These are phyloP conservation scores for Pythium vanterpoolii DNA, from an alignment of 352 stramenopile genomes.

Conservation along the genomic window DNA sequence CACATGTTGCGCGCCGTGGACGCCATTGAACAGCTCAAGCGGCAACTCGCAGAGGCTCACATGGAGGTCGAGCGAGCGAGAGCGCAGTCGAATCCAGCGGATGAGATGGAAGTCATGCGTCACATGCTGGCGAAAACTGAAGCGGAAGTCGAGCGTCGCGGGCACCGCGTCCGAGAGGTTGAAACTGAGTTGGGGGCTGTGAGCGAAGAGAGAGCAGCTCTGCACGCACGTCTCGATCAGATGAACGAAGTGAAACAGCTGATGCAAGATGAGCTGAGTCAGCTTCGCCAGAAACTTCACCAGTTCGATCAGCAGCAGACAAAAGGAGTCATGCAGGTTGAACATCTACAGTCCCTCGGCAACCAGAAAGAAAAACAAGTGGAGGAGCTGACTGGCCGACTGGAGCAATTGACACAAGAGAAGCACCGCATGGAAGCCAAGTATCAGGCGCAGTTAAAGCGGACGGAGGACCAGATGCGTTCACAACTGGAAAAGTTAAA, in stretches of 20 bases:
- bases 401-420: conserved; percentile 40
- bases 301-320: conserved; percentile 40
- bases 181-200: conserved; percentile 35
- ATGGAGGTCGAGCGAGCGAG: conserved; percentile 25
- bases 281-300: conserved; percentile 24
- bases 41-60: conserved; percentile 20
- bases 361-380: conserved; percentile 52
- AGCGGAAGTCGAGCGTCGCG: conserved; percentile 31
- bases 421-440: conserved; percentile 41
- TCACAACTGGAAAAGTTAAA: conserved; percentile 45
- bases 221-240: conserved; percentile 39
- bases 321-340: conserved; percentile 33
- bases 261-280: conserved; percentile 31
- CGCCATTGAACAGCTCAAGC: conserved; percentile 53
- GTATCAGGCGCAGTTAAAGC: conserved; percentile 46
- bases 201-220: conserved; percentile 25
- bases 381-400: conserved; percentile 27
- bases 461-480: conserved; percentile 63
- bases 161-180: conserved; percentile 29
- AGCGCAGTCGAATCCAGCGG: conserved; percentile 19
- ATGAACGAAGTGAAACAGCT: conserved; percentile 22
- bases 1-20: conserved; percentile 44
- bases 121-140: conserved; percentile 32
- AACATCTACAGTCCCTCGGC: conserved; percentile 38
- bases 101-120: conserved; percentile 37